Evolutionary conservation across 2,329 filamentous ascomycete species (phyloP).

Genomic region (Monilinia vaccinii-corymbosi): DNA sequence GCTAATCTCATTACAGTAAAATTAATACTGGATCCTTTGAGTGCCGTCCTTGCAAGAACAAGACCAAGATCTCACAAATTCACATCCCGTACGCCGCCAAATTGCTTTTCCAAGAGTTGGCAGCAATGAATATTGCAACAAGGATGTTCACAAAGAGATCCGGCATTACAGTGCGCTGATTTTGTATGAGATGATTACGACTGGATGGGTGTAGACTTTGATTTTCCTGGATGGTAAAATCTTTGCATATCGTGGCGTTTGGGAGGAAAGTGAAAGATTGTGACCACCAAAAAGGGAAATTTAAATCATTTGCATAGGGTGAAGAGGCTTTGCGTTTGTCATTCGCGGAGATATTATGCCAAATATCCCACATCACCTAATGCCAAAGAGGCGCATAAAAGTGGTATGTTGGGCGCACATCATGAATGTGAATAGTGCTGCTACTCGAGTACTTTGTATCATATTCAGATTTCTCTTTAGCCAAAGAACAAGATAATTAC

Average conservation of each 20-base stretch:
- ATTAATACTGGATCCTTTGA: slow-evolving; percentile 94
- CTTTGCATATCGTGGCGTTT: slow-evolving; percentile 28
- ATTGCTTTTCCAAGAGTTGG: slow-evolving; percentile 94
- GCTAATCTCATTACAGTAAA: slow-evolving; percentile 49
- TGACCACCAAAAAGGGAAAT: slow-evolving; percentile 9
- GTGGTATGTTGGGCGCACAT: neutral
- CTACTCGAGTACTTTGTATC: slow-evolving; percentile 3
- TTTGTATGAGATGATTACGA: slow-evolving; percentile 13
- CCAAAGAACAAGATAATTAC: slow-evolving; percentile 5
- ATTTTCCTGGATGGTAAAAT: slow-evolving; percentile 9
- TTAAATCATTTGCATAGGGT: slow-evolving; percentile 14
- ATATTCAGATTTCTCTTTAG: slow-evolving; percentile 4
- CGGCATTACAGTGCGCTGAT: slow-evolving; percentile 60
- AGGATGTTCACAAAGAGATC: slow-evolving; percentile 91
- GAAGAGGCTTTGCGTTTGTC: slow-evolving; percentile 3
- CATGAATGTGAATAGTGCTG: slow-evolving; percentile 3
- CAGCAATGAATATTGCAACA: slow-evolving; percentile 96
- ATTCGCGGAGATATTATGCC: neutral
- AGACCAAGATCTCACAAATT: slow-evolving; percentile 95
- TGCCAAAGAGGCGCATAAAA: slow-evolving; percentile 1
- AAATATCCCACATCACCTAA: neutral
- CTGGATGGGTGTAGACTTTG: slow-evolving; percentile 1
- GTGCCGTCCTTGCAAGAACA: slow-evolving; percentile 96
- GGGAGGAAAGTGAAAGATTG: slow-evolving; percentile 21
- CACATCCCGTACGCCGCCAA: slow-evolving; percentile 98